Conservation (phyloP, 495 filamentous ascomycete species). For the Peziza echinospora region DNA sequence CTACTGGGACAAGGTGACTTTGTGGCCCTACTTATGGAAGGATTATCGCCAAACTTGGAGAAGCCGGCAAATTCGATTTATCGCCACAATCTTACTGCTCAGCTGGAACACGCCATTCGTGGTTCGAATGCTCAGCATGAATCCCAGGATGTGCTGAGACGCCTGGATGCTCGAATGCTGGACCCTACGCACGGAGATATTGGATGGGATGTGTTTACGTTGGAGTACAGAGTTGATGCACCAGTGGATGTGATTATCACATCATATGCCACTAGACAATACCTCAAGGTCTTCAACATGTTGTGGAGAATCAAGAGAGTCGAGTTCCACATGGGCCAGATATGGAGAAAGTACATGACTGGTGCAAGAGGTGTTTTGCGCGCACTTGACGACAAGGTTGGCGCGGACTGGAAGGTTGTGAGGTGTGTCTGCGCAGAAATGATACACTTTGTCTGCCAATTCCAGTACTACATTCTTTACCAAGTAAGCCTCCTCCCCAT, state of each 20-base stretch:
- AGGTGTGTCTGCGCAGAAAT: constrained; percentile 82
- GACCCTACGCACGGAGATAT: constrained; percentile 91
- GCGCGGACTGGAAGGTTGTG: constrained; percentile 71
- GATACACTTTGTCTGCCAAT: constrained; percentile 91
- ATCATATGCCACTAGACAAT: constrained; percentile 80
- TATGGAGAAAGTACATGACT: constrained; percentile 93
- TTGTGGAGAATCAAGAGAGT: constrained; percentile 97
- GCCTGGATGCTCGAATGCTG: constrained; percentile 88
- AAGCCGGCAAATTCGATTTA: constrained; percentile 90
- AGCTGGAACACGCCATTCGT: constrained; percentile 91
- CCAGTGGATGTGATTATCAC: constrained; percentile 96
- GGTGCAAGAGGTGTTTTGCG: constrained; percentile 81
- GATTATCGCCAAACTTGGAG: constrained; percentile 73
- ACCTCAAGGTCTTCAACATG: constrained; percentile 98
- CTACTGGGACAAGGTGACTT: constrained; percentile 93
- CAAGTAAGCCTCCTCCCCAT: constrained; percentile 26
- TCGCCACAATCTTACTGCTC: constrained; percentile 83
- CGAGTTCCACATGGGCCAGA: constrained; percentile 73
- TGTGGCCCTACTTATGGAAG: constrained; percentile 93
- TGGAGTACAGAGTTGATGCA: constrained; percentile 96
- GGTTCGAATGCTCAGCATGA: constrained; percentile 96
- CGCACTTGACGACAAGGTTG: constrained; percentile 50
- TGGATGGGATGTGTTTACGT: constrained; percentile 97
- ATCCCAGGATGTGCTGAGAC: constrained; percentile 70
- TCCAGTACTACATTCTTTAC: constrained; percentile 97